Evolutionary conservation across 2,329 filamentous ascomycete genomes (phyloP), one percentile per base, ranked within the genome.

Genomic region (Elsinoe arachidis): DNA sequence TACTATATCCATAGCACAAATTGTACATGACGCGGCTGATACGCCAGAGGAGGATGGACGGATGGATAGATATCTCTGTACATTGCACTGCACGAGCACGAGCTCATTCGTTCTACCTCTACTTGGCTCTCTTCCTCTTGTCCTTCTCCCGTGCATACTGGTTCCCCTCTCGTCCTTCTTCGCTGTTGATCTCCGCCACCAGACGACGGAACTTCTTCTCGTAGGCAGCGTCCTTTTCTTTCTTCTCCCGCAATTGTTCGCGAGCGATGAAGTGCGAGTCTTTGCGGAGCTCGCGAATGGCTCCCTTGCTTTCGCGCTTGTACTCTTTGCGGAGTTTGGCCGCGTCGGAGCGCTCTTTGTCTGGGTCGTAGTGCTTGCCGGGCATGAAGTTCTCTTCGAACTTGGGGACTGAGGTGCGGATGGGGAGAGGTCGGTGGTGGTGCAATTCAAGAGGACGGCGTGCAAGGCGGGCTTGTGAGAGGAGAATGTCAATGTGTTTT

Each of bases 381-480:
- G 93, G 93, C 71, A 95, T 93, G 80, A 90, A 99, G 58, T 82
- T 80, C 70, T 96, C 92, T 75, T 97, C 93, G 75, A 97, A 99
- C 72, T 95, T 96, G 72, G 93, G 93, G 47, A 96, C 84, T 59
- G 82, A 85, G 6, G 84, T 85, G 72, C 92, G 91, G 76, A 97
- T 95, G 19, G 93, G 86, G 2, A 95, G 80, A 0, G 91, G 90
- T 0, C 81, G 81, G 77, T 99, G 93, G 73, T 93, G 81, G 74
- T 99, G 93, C 2, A 99, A 82, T 66, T 90, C 82, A 30, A 97
- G 82, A 1, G 90, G 89, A 7, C 88, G 84, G 38, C 91, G 89
- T 41, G 79, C 73, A 17, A 86, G 77, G 43, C 78, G 80, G 1
- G 89, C 80, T 54, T 86, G 74, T 11, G 78, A 73, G 60, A 89